These are phyloP conservation scores for Cicer arietinum DNA, from an alignment of 306 rosid genomes.

Conservation along the genomic window DNA sequence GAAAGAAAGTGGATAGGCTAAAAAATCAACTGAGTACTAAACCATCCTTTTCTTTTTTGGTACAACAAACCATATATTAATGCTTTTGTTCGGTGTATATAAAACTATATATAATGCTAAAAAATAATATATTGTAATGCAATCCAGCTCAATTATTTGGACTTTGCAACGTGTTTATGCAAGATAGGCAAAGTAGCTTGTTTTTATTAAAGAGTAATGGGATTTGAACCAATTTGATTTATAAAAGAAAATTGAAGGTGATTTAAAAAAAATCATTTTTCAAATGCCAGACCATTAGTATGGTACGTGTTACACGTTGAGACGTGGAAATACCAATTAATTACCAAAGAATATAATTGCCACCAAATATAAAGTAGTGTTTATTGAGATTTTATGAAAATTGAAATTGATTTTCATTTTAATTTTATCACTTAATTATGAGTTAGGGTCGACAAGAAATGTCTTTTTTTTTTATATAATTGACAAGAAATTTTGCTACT, in stretches of 20 bases:
- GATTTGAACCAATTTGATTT: conserved; percentile 5
- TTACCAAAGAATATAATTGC: not conserved
- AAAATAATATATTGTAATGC: not conserved
- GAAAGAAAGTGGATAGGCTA: no score
- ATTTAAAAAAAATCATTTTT: conserved; percentile 5
- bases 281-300: not conserved
- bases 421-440: not conserved
- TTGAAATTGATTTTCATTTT: conserved; percentile 1
- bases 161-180: conserved; percentile 38
- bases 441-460: not conserved
- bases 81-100: conserved; percentile 12
- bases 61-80: not conserved
- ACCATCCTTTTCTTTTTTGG: not conserved
- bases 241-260: not conserved
- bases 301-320: not conserved
- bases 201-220: not conserved
- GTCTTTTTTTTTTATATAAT: no score
- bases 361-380: not conserved
- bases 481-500: not conserved
- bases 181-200: conserved; percentile 18
- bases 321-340: not conserved
- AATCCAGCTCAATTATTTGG: conserved; percentile 36
- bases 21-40: no score
- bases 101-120: not conserved
- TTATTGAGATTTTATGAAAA: conserved; percentile 4